Base-by-base conservation (phyloP, 768 basidiomycete species). In the Russula compacta region DNA sequence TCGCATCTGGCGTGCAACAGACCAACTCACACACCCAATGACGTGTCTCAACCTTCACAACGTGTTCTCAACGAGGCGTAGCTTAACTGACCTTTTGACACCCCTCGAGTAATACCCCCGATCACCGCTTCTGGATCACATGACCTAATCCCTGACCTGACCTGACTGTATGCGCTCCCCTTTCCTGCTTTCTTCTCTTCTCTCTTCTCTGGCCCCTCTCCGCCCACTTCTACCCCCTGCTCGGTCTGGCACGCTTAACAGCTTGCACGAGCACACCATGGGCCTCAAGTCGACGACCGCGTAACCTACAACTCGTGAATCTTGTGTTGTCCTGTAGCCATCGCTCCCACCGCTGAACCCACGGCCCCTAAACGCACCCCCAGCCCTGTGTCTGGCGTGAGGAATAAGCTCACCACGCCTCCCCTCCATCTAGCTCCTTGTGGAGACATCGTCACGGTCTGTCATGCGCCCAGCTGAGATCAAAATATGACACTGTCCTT, bases 351-450 rank as follows among this genome's bases (percentile, higher is more conserved):
- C 14, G 29, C 44, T 32, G 53, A 49, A n/a, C 19, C 29, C 39
- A 47, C 46, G 44, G 53, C 17, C n/a, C 38, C 39, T 21, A 48
- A 59, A 56, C 21, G 42, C 54, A 44, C 50, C 44, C 50, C 42
- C 21, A 38, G 54, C 62, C 58, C 56, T 64, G 33, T 62, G 56
- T 58, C 21, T 40, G 19, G 24, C 51, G 43, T 47, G 61, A 58
- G 61, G 56, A 24, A 29, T 32, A 33, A 24, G 6, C 40, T 32
- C 48, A 51, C 43, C 48, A 46, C n/a, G 24, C 32, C 40, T 33
- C 44, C 36, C 19, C 33, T 15, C 52, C 29, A 36, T 53, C 52
- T 60, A 44, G 33, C 49, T 36, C 33, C 33, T 32, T 44, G 33
- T 17, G 19, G 12, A 24, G 53, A 10, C 49, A 24, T 10, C 4